A percentile compares a stretch with the other conserved stretches of the same genome.
phyloP scores from a whole-genome alignment of 352 stramenopile species.

The Halophytophthora batemanensis region DNA sequence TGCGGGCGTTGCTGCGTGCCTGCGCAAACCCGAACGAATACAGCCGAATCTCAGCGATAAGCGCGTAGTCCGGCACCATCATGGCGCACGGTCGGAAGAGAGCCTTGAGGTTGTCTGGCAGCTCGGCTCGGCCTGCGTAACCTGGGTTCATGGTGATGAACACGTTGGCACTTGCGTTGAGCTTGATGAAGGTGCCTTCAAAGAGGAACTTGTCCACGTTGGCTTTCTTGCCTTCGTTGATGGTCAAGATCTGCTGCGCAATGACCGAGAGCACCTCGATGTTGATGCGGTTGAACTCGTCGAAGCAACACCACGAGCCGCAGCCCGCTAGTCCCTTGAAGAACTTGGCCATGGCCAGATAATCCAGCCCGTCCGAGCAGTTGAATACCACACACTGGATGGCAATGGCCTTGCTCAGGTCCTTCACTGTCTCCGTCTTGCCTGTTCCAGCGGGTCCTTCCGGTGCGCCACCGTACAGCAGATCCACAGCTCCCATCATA shows the following conservation, averaged over 20 bases:
- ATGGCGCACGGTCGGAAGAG: constrained; percentile 93
- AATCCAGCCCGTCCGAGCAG: constrained; percentile 90
- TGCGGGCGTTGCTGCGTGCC: constrained; percentile 86
- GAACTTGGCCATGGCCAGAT: constrained; percentile 95
- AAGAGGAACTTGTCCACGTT: constrained; percentile 92
- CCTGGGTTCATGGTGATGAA: constrained; percentile 97
- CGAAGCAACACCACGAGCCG: constrained; percentile 93
- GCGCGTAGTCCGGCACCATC: constrained; percentile 95
- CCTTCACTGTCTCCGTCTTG: constrained; percentile 95
- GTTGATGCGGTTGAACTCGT: constrained; percentile 96
- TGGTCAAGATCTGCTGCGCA: constrained; percentile 93
- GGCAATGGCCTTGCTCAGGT: constrained; percentile 93
- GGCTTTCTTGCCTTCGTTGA: constrained; percentile 90
- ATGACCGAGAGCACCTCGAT: constrained; percentile 94
- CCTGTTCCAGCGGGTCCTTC: constrained; percentile 93
- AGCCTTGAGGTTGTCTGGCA: constrained; percentile 94
- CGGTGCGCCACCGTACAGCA: constrained; percentile 92
- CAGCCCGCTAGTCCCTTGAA: constrained; percentile 93
- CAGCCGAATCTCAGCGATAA: constrained; percentile 93
- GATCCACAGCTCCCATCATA: constrained; percentile 92
- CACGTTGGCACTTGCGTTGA: constrained; percentile 90
- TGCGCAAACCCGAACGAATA: constrained; percentile 93
- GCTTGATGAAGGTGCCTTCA: constrained; percentile 91
- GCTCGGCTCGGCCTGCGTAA: constrained; percentile 93
- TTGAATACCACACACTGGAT: constrained; percentile 96